Conservation (phyloP, 352 stramenopile genomes). For the Globisporangium paroecandrum region DNA sequence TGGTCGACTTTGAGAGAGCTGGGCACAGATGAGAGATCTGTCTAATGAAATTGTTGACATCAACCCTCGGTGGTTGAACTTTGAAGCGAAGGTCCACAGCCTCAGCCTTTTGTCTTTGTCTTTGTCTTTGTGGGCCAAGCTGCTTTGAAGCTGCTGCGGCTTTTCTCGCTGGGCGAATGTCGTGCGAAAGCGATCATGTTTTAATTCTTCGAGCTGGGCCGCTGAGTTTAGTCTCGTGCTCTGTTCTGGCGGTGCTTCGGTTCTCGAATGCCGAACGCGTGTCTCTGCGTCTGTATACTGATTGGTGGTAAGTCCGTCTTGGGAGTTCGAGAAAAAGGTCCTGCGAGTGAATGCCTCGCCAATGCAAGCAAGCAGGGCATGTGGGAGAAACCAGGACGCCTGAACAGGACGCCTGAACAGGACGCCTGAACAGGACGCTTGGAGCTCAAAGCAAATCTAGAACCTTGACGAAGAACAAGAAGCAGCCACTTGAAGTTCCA, state of each 20-base stretch:
- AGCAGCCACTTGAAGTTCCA: conserved; percentile 2
- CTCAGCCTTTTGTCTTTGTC: background rate
- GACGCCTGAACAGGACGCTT: background rate
- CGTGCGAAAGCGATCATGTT: background rate
- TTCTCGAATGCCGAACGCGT: background rate
- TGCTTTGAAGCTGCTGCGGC: no score
- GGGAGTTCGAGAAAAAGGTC: background rate
- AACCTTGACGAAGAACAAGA: background rate
- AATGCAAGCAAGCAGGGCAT: background rate
- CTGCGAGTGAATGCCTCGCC: background rate
- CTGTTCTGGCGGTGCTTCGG: background rate
- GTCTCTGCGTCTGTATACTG: background rate
- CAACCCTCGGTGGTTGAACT: background rate
- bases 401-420: background rate
- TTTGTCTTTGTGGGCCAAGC: no score
- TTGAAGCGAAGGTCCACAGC: background rate
- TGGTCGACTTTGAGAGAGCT: background rate
- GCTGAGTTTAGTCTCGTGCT: background rate
- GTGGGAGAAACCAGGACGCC: background rate
- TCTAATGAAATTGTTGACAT: background rate
- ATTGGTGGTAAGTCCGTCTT: background rate
- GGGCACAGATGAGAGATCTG: background rate
- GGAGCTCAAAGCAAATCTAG: background rate
- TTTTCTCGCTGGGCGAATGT: background rate
- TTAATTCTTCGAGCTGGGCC: background rate